These are phyloP conservation scores for Quercus lobata DNA, from an alignment of 331 rosid genomes.

Conservation along the genomic window DNA sequence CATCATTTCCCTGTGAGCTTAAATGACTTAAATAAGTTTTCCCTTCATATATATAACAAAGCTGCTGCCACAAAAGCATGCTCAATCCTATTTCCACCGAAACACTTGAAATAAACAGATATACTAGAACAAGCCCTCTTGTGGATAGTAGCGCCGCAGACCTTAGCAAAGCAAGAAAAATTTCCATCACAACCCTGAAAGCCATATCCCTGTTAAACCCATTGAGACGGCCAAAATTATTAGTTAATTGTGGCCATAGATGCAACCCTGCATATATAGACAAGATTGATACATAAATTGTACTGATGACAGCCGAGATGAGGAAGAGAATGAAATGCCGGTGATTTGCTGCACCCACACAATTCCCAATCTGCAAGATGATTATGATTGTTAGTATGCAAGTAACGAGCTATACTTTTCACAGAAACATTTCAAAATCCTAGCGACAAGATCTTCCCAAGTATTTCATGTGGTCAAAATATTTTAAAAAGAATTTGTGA, in stretches of 20 bases:
- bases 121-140: slow-evolving; percentile 70
- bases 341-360: slow-evolving; percentile 95
- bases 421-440: background rate
- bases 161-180: slow-evolving; percentile 41
- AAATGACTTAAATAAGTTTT: slow-evolving; percentile 64
- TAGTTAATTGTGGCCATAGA: slow-evolving; percentile 55
- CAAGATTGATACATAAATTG: slow-evolving; percentile 61
- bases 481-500: too few species aligned
- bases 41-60: slow-evolving; percentile 69
- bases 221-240: slow-evolving; percentile 12
- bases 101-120: slow-evolving; percentile 71
- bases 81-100: slow-evolving; percentile 61
- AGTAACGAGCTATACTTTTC: background rate
- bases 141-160: slow-evolving; percentile 60
- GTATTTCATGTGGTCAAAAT: too few species aligned
- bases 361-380: slow-evolving; percentile 87
- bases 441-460: background rate
- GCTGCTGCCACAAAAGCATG: slow-evolving; percentile 94
- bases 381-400: slow-evolving; percentile 8
- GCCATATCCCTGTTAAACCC: slow-evolving; percentile 21
- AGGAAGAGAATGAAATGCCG: slow-evolving; percentile 77
- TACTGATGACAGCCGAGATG: slow-evolving; percentile 72
- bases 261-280: slow-evolving; percentile 45
- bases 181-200: slow-evolving; percentile 31
- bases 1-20: slow-evolving; percentile 40